Base-by-base conservation (phyloP, 257 asterid genomes). In the Lycium ferocissimum region DNA sequence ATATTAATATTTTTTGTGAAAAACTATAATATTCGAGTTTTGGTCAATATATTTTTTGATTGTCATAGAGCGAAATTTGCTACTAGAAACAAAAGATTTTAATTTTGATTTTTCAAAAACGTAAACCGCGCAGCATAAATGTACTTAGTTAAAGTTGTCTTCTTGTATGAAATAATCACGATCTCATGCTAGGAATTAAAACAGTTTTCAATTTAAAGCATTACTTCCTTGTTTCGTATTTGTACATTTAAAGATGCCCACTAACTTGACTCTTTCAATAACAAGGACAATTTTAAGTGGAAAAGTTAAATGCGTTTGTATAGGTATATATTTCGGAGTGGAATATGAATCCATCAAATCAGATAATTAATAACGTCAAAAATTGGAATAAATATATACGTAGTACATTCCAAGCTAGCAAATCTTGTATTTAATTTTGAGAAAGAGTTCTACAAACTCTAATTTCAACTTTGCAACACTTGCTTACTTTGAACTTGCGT, bases 271-370 rank as follows among this genome's bases (percentile, higher is more conserved):
- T 76, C 62, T 47, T 45, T 54, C 14, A 70, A 70, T 70, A 70
- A 76, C 51, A 51, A 76, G 82, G 49, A 76, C 82, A 76, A 53
- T 76, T 76, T 51, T 53, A 4, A 49, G 81, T 53, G 82, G 47
- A 53, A 51, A 76, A 47, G n/a, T 6, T 73, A 47, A 72, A 73
- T 73, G 5, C 26, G 14, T 20, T 72, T n/a, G 35, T 61, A 61
- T 40, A 71, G 43, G n/a, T 22, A 22, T 22, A 22, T 49, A 76
- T 51, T 76, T 26, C 11, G 20, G 26, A 76, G 82, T 26, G 65
- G 45, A 76, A 22, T 76, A 76, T 14, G 51, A 47, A 45, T 11
- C 26, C 47, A 33, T 14, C 82, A 76, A 76, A 33, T 14, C 47
- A 76, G 1, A 76, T 76, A 76, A 76, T 22, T 26, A 8, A 26